Evolutionary conservation across 352 stramenopile species (phyloP), one percentile per base, ranked within the genome.

Genomic region (Phytophthora boehmeriae): DNA sequence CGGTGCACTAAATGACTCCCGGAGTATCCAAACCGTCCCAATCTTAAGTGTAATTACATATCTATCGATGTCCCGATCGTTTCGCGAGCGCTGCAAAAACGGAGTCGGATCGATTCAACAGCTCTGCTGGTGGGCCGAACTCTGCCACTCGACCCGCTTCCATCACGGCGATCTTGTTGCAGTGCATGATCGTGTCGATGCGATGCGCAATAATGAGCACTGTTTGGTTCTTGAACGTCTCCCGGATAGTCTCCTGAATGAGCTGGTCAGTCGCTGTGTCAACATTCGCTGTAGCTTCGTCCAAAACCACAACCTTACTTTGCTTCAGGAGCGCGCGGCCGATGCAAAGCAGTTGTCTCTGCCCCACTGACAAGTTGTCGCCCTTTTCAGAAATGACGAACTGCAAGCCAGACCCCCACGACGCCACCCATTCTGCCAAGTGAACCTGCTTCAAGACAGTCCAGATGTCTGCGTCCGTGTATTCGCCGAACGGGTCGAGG

Each of bases 171-270:
- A 68, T 68, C 27, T 68, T 63, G 47, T 64, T 35, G 54, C 60
- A 68, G 8, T 68, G 46, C 54, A 68, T 27, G 32, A 68, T 64
- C 4, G 97, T 99, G 61, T 98, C 83, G 30, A 99, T 75, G 16
- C 97, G 83, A 68, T 99, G 97, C 10, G 97, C 97, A 49, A 99
- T 98, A 4, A 90, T 98, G 5, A 99, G 63, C 36, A 97, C 63
- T 2, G 97, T 99, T 47, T 81, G 96, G 41, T 86, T 53, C 14
- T 54, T 50, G 66, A 99, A 98, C 25, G 46, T 74, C 25, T 68
- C 46, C 38, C 65, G 63, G 44, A 91, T 80, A 6, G 73, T 83
- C 20, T 38, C n/a, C 71, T 98, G 95, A 52, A 98, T 96, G 23
- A 87, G 62, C 16, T 52, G 49, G 66, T 98, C 90, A 0, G 91